Evolutionary conservation across 495 filamentous ascomycete genomes (phyloP).

Genomic region (Lindgomyces ingoldianus): DNA sequence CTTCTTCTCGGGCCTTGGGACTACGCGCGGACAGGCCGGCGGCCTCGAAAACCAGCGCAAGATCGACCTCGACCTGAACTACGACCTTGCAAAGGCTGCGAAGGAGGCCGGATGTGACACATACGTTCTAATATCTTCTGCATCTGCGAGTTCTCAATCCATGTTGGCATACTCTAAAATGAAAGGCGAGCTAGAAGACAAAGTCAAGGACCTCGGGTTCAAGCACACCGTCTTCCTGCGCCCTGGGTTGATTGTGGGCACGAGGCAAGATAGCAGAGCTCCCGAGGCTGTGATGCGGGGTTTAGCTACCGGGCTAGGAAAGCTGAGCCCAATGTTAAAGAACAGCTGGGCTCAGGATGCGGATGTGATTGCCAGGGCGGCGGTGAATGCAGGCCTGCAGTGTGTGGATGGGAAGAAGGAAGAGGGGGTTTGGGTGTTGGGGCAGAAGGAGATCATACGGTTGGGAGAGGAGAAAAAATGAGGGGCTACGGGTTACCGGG

Average conservation of each 20-base stretch:
- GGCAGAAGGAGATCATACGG: slow-evolving; percentile 41
- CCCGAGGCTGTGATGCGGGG: slow-evolving; percentile 52
- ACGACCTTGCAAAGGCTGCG: slow-evolving; percentile 53
- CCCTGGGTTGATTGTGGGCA: slow-evolving; percentile 74
- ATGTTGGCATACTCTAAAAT: slow-evolving; percentile 58
- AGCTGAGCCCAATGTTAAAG: slow-evolving; percentile 58
- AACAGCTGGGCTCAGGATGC: slow-evolving; percentile 73
- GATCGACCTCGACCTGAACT: slow-evolving; percentile 55
- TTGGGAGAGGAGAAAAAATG: slow-evolving; percentile 37
- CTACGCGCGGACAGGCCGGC: slow-evolving; percentile 51
- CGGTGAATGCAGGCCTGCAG: slow-evolving; percentile 58
- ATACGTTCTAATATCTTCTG: slow-evolving; percentile 52
- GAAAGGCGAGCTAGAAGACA: slow-evolving; percentile 80
- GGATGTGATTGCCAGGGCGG: slow-evolving; percentile 71
- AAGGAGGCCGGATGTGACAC: slow-evolving; percentile 53
- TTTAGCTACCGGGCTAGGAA: slow-evolving; percentile 54
- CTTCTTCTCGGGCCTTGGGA: slow-evolving; percentile 54
- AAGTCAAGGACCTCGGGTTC: slow-evolving; percentile 69
- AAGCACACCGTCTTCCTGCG: slow-evolving; percentile 71
- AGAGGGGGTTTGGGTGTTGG: slow-evolving; percentile 40
- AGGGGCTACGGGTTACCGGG: neutral
- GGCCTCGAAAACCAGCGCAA: slow-evolving; percentile 52
- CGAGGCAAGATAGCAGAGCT: slow-evolving; percentile 59
- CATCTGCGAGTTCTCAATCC: slow-evolving; percentile 28
- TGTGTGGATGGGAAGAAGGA: slow-evolving; percentile 43